Evolutionary conservation across 2,329 filamentous ascomycete genomes (phyloP).

Genomic region (Macrophomina tecta): DNA sequence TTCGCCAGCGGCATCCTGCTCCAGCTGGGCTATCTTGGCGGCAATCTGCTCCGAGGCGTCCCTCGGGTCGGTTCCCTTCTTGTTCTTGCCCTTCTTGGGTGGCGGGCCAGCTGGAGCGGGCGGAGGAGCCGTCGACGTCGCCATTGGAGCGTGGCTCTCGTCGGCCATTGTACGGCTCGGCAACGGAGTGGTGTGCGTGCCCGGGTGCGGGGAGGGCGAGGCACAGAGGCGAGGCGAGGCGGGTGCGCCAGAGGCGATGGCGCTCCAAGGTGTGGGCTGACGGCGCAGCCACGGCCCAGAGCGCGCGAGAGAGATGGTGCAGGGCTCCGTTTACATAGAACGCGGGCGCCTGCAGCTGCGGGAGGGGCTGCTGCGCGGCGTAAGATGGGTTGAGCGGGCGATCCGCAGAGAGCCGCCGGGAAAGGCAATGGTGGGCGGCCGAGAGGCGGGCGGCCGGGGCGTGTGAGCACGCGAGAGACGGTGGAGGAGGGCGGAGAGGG

Average conservation of each 20-base stretch:
- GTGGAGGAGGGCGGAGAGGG: background rate
- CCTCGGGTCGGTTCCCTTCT: constrained; percentile 79
- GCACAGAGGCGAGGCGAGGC: constrained; percentile 40
- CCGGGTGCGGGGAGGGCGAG: constrained; percentile 44
- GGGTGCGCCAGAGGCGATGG: constrained; percentile 41
- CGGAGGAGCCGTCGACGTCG: constrained; percentile 23
- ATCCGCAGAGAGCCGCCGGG: constrained; percentile 20
- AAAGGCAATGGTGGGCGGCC: constrained; percentile 8
- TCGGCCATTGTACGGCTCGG: constrained; percentile 24
- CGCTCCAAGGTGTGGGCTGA: background rate
- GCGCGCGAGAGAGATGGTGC: background rate
- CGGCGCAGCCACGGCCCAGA: constrained; percentile 7
- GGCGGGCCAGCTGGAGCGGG: constrained; percentile 42
- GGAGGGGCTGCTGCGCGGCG: constrained; percentile 20
- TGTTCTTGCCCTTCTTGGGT: constrained; percentile 80
- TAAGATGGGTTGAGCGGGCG: constrained; percentile 18
- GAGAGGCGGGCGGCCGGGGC: background rate
- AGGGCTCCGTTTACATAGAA: constrained; percentile 22
- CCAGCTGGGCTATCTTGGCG: constrained; percentile 92
- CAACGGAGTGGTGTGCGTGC: background rate
- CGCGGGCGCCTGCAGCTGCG: constrained; percentile 11
- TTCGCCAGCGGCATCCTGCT: constrained; percentile 89
- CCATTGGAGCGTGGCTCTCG: constrained; percentile 16
- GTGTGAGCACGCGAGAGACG: background rate
- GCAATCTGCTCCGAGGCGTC: constrained; percentile 92